A percentile compares a stretch with the other conserved stretches of the same genome.
These are phyloP conservation scores for Asclepias syriaca DNA, from an alignment of 257 asterid genomes.

Conservation along the genomic window DNA sequence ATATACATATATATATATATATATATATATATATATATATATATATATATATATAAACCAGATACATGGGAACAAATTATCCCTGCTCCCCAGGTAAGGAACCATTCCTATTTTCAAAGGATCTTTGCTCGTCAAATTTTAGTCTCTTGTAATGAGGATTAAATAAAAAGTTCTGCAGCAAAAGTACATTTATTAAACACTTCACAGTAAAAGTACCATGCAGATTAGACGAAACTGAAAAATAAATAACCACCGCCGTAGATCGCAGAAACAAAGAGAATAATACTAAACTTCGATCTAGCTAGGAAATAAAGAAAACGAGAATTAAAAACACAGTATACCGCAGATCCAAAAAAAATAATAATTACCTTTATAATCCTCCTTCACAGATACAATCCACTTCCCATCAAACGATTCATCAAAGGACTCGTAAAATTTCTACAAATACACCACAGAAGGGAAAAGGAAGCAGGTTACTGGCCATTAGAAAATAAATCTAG, in stretches of 20 bases:
- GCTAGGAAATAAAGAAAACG: neutral
- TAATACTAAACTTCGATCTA: neutral
- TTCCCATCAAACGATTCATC: constrained; percentile 75
- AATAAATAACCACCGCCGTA: neutral
- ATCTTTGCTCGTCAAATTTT: neutral
- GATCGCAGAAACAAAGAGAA: neutral
- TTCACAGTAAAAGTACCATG: neutral
- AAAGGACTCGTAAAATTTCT: constrained; percentile 81
- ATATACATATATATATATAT: no score
- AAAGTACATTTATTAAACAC: neutral
- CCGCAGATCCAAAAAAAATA: constrained; percentile 15
- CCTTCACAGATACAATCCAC: constrained; percentile 73
- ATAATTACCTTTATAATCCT: constrained; percentile 57
- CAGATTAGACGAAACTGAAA: neutral
- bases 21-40: no score
- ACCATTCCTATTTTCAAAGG: no score
- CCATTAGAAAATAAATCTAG: neutral
- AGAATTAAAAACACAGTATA: neutral
- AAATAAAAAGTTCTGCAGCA: neutral
- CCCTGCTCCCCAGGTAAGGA: neutral
- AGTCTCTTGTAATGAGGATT: neutral
- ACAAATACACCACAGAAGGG: constrained; percentile 15
- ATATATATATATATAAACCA: neutral
- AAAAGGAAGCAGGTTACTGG: constrained; percentile 1
- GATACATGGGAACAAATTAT: neutral